Evolutionary conservation across 495 filamentous ascomycete species (phyloP).

Genomic region (Viridothelium virens): DNA sequence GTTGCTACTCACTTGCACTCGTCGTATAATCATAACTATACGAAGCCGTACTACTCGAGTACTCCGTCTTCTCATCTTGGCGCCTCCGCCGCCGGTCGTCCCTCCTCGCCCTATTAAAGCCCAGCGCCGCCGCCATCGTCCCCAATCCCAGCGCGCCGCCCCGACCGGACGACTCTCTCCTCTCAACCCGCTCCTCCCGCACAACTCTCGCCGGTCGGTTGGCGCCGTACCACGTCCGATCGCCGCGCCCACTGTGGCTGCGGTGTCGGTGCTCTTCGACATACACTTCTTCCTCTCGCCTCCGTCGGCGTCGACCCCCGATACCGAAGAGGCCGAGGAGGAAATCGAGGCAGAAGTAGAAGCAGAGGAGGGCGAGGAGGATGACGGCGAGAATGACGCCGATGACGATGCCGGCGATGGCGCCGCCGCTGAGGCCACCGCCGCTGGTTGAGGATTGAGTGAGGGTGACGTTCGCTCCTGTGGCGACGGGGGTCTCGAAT

Average conservation of each 20-base stretch:
- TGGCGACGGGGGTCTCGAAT: slow-evolving; percentile 51
- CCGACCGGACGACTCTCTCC: slow-evolving; percentile 45
- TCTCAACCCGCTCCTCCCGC: slow-evolving; percentile 44
- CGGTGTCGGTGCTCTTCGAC: slow-evolving; percentile 52
- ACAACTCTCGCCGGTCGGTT: slow-evolving; percentile 44
- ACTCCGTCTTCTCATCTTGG: slow-evolving; percentile 35
- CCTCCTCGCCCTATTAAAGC: slow-evolving; percentile 52
- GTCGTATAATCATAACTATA: slow-evolving; percentile 34
- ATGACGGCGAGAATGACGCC: slow-evolving; percentile 70
- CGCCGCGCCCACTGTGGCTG: slow-evolving; percentile 35
- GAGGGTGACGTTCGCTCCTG: slow-evolving; percentile 43
- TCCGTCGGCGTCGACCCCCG: slow-evolving; percentile 43
- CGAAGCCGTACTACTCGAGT: slow-evolving; percentile 22
- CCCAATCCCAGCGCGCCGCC: slow-evolving; percentile 54
- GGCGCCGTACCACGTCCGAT: slow-evolving; percentile 61
- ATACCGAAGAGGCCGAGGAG: slow-evolving; percentile 61
- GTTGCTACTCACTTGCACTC: slow-evolving; percentile 32
- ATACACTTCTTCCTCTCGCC: slow-evolving; percentile 44
- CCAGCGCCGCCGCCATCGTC: slow-evolving; percentile 62
- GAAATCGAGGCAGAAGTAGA: slow-evolving; percentile 62
- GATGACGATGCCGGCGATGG: slow-evolving; percentile 92
- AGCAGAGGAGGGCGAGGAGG: slow-evolving; percentile 64
- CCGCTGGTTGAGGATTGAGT: slow-evolving; percentile 29
- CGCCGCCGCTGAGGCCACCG: slow-evolving; percentile 62
- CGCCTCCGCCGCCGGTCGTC: slow-evolving; percentile 40